A percentile compares a stretch with the other conserved stretches of the same genome.
These are phyloP conservation scores for Panicum miliaceum DNA, from an alignment of 176 grass and related monocot species.

Conservation along the genomic window DNA sequence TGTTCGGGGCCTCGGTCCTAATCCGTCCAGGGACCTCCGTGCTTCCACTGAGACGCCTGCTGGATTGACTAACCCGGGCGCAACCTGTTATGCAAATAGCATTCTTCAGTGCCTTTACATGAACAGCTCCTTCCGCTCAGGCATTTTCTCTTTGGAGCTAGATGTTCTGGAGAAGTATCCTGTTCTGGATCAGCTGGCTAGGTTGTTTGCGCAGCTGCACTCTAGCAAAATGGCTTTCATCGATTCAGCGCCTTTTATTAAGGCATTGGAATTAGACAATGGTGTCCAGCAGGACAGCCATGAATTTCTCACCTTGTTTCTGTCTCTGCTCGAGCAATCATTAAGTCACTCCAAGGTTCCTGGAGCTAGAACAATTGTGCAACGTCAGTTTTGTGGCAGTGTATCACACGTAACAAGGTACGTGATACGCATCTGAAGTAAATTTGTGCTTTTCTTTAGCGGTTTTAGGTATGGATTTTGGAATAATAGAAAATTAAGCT, in stretches of 20 bases:
- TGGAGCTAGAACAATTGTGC: constrained; percentile 74
- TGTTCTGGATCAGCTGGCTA: constrained; percentile 83
- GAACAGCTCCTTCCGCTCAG: constrained; percentile 77
- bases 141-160: constrained; percentile 84
- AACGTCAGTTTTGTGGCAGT: constrained; percentile 80
- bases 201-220: constrained; percentile 81
- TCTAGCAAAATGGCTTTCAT: constrained; percentile 89
- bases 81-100: constrained; percentile 97
- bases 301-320: constrained; percentile 94
- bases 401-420: constrained; percentile 93
- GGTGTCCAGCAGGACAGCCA: constrained; percentile 97
- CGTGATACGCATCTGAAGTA: constrained; percentile 1
- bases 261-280: constrained; percentile 83
- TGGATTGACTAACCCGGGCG: constrained; percentile 93
- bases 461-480: constrained; percentile 12
- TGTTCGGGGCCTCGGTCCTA: constrained; percentile 62
- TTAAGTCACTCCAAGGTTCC: constrained; percentile 81
- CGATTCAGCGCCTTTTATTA: constrained; percentile 89
- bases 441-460: not conserved
- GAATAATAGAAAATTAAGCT: not conserved
- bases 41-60: constrained; percentile 69
- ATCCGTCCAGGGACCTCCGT: constrained; percentile 81
- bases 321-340: constrained; percentile 86
- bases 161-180: constrained; percentile 74
- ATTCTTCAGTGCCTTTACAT: constrained; percentile 99